Percentiles rank a stretch among this genome's conserved stretches.
Conservation (phyloP, 345 rosid genomes). For the Noccaea caerulescens region DNA sequence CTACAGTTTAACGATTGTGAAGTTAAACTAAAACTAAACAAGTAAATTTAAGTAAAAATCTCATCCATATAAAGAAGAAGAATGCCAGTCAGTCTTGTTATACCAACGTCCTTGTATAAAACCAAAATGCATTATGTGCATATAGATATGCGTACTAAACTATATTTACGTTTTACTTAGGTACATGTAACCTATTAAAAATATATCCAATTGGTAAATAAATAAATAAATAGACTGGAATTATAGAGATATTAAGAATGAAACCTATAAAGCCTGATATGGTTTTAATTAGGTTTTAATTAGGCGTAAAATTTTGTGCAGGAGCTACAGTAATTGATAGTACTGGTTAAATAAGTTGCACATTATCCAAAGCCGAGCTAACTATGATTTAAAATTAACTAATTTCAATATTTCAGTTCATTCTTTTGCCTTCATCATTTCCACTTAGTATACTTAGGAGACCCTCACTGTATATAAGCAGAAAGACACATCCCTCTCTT, state of each 20-base stretch:
- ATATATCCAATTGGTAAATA: neutral
- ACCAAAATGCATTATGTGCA: neutral
- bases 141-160: neutral
- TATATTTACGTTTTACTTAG: conserved; percentile 1
- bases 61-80: neutral
- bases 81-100: neutral
- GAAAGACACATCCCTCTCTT: conserved; percentile 20
- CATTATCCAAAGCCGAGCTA: neutral
- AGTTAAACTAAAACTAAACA: neutral
- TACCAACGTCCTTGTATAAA: conserved; percentile 3
- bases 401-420: conserved; percentile 16
- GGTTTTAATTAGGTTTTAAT: neutral
- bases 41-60: neutral
- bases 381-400: neutral
- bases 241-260: neutral
- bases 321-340: conserved; percentile 1
- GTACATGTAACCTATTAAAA: neutral
- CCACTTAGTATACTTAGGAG: conserved; percentile 15
- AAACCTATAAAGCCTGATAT: neutral
- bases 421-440: conserved; percentile 23
- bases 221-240: neutral
- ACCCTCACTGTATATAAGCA: conserved; percentile 30
- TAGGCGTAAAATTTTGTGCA: conserved; percentile 5
- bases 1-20: neutral
- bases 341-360: neutral